Percentiles rank a stretch among this genome's conserved stretches.
phyloP scores from a whole-genome alignment of 495 filamentous ascomycete genomes.

The Xylaria bambusicola region DNA sequence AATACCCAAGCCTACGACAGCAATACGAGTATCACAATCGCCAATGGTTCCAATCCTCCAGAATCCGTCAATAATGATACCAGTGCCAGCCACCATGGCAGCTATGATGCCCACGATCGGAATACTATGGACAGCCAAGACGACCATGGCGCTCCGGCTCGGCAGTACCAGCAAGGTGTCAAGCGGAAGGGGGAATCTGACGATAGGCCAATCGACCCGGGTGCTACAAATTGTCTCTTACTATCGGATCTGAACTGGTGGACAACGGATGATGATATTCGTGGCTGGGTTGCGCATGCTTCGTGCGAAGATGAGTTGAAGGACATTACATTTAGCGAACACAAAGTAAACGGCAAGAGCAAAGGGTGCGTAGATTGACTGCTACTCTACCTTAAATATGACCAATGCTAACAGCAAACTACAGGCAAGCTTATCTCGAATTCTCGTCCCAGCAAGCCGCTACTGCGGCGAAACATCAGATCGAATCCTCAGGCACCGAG shows the following conservation, averaged over 20 bases:
- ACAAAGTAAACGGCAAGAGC: conserved; percentile 98
- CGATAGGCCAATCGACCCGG: conserved; percentile 75
- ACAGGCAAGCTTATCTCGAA: conserved; percentile 87
- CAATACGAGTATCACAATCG: conserved; percentile 43
- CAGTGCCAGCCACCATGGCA: conserved; percentile 38
- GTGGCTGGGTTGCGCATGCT: conserved; percentile 79
- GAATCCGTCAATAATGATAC: conserved; percentile 18
- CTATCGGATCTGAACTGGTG: conserved; percentile 94
- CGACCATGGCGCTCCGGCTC: conserved; percentile 37
- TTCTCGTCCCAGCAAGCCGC: conserved; percentile 83
- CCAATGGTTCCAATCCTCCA: conserved; percentile 36
- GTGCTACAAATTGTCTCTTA: conserved; percentile 78
- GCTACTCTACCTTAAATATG: background rate
- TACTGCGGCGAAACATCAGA: conserved; percentile 77
- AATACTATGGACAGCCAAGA: conserved; percentile 45
- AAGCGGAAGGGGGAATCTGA: conserved; percentile 77
- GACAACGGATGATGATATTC: conserved; percentile 92
- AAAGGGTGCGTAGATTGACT: conserved; percentile 72
- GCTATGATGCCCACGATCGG: conserved; percentile 35
- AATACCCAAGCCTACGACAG: conserved; percentile 38
- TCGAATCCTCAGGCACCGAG: conserved; percentile 62
- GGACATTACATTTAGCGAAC: conserved; percentile 94
- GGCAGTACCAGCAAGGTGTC: conserved; percentile 64
- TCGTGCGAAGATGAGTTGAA: conserved; percentile 80
- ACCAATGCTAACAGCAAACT: conserved; percentile 22